A percentile compares a stretch with the other conserved stretches of the same genome.
Conservation (phyloP, 2,329 filamentous ascomycete genomes). For the Arthrinium phaeospermum region DNA sequence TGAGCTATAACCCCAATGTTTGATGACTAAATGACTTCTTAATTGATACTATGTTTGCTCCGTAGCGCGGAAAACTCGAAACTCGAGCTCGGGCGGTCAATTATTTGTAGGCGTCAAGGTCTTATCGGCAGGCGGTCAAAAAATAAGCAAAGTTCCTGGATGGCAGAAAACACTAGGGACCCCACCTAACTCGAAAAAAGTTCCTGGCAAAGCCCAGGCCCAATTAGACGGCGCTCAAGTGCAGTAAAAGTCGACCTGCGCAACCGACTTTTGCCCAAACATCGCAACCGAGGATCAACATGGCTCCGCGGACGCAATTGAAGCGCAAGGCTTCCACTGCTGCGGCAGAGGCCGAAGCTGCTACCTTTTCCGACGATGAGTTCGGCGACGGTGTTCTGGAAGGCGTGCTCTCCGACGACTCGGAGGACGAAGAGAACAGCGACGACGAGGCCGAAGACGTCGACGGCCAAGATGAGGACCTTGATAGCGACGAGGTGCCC, state of each 20-base stretch:
- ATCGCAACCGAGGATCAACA: constrained; percentile 31
- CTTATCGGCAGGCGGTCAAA: neutral
- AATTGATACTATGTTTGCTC: accelerated
- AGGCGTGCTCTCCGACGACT: constrained; percentile 64
- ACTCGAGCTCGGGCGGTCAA: neutral
- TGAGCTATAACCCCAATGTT: constrained; percentile 10
- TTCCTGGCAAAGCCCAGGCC: constrained; percentile 1
- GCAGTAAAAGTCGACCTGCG: constrained; percentile 16
- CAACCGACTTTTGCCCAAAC: constrained; percentile 10
- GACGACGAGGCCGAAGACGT: constrained; percentile 59
- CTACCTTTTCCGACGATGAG: constrained; percentile 65
- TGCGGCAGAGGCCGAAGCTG: constrained; percentile 54
- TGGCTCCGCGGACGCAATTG: constrained; percentile 51
- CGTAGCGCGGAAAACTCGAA: neutral
- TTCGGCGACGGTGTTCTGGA: constrained; percentile 61
- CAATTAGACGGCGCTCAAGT: constrained; percentile 7
- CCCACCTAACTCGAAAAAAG: constrained; percentile 8
- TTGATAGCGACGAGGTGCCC: constrained; percentile 56
- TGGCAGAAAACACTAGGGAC: constrained; percentile 10
- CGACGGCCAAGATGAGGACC: constrained; percentile 43
- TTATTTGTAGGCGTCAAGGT: neutral
- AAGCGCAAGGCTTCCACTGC: constrained; percentile 70
- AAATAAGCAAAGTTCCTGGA: neutral
- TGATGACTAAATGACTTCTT: neutral
- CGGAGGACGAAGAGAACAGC: constrained; percentile 54